Conservation (phyloP, 352 stramenopile species). For the Phytophthora aleatoria region DNA sequence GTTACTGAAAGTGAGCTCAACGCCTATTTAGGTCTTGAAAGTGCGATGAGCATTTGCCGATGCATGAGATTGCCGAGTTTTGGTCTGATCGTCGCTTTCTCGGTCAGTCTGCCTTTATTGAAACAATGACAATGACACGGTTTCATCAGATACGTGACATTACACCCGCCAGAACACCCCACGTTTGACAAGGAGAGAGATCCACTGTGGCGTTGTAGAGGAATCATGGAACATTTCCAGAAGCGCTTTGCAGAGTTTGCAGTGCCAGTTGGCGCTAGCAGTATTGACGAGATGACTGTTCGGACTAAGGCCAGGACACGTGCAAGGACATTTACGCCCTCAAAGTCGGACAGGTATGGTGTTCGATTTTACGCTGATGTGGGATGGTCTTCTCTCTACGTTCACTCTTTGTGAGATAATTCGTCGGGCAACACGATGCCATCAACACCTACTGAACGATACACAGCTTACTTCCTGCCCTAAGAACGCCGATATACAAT, state of each 20-base stretch:
- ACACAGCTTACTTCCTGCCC: constrained; percentile 7
- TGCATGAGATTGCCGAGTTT: constrained; percentile 15
- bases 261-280: constrained; percentile 9
- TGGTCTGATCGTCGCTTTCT: constrained; percentile 16
- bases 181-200: constrained; percentile 6
- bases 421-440: background rate
- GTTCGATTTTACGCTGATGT: constrained; percentile 3
- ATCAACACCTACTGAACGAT: background rate
- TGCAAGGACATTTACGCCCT: background rate
- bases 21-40: constrained; percentile 15
- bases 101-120: constrained; percentile 5
- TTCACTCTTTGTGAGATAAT: background rate
- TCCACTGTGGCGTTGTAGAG: constrained; percentile 7
- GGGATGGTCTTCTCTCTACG: background rate
- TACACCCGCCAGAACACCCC: background rate
- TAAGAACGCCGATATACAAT: background rate
- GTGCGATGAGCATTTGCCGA: constrained; percentile 11
- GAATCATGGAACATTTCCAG: constrained; percentile 11
- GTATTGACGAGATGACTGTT: constrained; percentile 16
- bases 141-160: constrained; percentile 19
- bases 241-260: constrained; percentile 8
- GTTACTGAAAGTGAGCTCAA: constrained; percentile 23
- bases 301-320: background rate
- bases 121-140: constrained; percentile 12
- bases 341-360: background rate